A percentile compares a stretch with the other conserved stretches of the same genome.
Conservation (phyloP, 2,329 filamentous ascomycete genomes). For the Aspergillus glaucus region DNA sequence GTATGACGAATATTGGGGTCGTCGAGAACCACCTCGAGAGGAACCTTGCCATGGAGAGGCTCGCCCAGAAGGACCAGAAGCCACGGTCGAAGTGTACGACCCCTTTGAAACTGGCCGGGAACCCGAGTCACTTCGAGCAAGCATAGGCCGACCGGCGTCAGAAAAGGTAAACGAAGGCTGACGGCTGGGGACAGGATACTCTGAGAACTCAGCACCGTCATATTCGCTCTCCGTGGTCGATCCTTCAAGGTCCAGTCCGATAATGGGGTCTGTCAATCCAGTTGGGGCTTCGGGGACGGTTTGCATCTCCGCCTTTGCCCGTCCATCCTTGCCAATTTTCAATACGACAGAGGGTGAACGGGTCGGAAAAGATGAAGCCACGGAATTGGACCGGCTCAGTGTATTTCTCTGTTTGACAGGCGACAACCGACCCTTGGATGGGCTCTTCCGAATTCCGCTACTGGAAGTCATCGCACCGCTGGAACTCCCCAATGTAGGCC, state of each 20-base stretch:
- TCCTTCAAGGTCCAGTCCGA: constrained; percentile 37
- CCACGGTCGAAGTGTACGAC: constrained; percentile 37
- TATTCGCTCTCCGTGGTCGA: constrained; percentile 38
- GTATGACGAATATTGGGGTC: constrained; percentile 15
- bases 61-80: constrained; percentile 35
- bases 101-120: constrained; percentile 39
- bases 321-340: constrained; percentile 43
- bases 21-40: constrained; percentile 18
- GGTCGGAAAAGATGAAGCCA: constrained; percentile 23
- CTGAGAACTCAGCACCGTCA: constrained; percentile 36
- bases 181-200: constrained; percentile 32
- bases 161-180: constrained; percentile 36
- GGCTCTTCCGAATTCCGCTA: constrained; percentile 35
- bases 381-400: constrained; percentile 26
- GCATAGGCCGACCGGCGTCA: constrained; percentile 23
- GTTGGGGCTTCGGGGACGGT: constrained; percentile 27
- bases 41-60: constrained; percentile 37
- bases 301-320: constrained; percentile 43
- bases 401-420: constrained; percentile 32
- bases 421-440: constrained; percentile 38
- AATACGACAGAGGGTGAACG: constrained; percentile 40
- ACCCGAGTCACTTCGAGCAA: constrained; percentile 29
- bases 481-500: constrained; percentile 23
- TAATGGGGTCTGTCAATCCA: constrained; percentile 29
- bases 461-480: constrained; percentile 28